phyloP scores from a whole-genome alignment of 2,329 filamentous ascomycete genomes.

The Clarireedia hainanense region DNA sequence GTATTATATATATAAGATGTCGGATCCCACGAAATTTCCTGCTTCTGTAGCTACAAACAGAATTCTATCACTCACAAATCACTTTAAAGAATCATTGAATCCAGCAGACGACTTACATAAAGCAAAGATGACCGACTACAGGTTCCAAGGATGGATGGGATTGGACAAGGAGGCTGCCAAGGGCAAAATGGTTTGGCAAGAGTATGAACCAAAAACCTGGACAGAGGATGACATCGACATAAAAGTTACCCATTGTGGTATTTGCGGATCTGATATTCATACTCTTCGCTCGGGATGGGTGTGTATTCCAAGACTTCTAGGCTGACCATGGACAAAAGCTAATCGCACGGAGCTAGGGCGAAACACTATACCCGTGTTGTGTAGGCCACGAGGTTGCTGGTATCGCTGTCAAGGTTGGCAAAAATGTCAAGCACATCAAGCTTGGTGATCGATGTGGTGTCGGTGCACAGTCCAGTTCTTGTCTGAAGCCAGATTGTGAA shows the following conservation, averaged over 20 bases:
- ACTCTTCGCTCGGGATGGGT: constrained; percentile 29
- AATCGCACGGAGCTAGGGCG: neutral
- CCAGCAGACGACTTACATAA: constrained; percentile 16
- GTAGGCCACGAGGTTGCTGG: constrained; percentile 47
- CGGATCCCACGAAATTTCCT: constrained; percentile 14
- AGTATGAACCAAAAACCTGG: constrained; percentile 41
- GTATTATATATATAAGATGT: constrained; percentile 12
- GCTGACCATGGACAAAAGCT: no score
- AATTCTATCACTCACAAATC: constrained; percentile 14
- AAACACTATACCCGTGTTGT: constrained; percentile 28
- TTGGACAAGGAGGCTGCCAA: constrained; percentile 26
- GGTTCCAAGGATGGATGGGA: constrained; percentile 33
- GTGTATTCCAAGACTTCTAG: neutral
- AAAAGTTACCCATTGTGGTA: constrained; percentile 42
- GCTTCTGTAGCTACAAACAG: constrained; percentile 18
- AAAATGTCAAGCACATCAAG: constrained; percentile 35
- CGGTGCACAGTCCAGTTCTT: constrained; percentile 39
- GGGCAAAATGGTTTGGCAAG: constrained; percentile 31
- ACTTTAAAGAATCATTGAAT: constrained; percentile 20
- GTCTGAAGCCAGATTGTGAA: constrained; percentile 8
- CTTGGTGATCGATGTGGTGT: constrained; percentile 48
- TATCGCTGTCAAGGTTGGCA: constrained; percentile 38
- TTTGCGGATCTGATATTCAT: constrained; percentile 36
- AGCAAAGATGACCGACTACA: constrained; percentile 26
- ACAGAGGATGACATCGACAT: constrained; percentile 45